Evolutionary conservation across 805 yeast genomes (phyloP), one percentile per base, ranked within the genome.

Genomic region (Ogataea polymorpha): DNA sequence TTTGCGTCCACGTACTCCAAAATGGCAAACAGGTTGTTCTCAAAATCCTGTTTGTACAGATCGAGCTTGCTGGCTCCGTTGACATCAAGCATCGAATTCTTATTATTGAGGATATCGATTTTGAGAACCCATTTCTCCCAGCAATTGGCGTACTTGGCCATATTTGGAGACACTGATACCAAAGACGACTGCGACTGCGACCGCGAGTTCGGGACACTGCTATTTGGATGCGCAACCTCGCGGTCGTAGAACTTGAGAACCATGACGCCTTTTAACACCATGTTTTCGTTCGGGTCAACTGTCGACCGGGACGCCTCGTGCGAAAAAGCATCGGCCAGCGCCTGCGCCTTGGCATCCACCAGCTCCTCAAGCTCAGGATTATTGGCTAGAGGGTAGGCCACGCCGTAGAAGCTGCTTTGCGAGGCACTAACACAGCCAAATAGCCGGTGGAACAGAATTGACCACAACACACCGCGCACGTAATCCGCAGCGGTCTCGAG

Each of bases 51-150:
- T 51, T 59, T 66, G 44, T 58, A 54, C 44, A 53, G 48, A 39
- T 47, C 50, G 14, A 42, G 28, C 39, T 53, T 48, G 41, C 53
- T 46, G 12, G 44, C 29, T 8, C 32, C 39, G 32, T 45, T 45
- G 33, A 46, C 33, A 32, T 46, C 52, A 37, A 39, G 36, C 42
- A 47, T 36, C 30, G 27, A 21, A 20, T 43, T 50, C 16, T 44
- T 45, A 43, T 50, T 51, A 31, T 54, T 54, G 21, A 74, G 58
- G 6, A 79, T 64, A 21, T 66, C 68, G 8, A 82, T 64, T 25
- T 70, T 71, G 32, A 86, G 58, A 4, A 66, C 59, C 95, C 95
- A 86, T 16, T 72, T 67, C 55, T 86, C 95, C 89, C 93, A 86
- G 49, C 75, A 65, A 17, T 61, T 58, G 16, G 65, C 52, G 23